These are phyloP conservation scores for Neoascochyta sp. DNA, from an alignment of 2,329 filamentous ascomycete species.

Conservation along the genomic window DNA sequence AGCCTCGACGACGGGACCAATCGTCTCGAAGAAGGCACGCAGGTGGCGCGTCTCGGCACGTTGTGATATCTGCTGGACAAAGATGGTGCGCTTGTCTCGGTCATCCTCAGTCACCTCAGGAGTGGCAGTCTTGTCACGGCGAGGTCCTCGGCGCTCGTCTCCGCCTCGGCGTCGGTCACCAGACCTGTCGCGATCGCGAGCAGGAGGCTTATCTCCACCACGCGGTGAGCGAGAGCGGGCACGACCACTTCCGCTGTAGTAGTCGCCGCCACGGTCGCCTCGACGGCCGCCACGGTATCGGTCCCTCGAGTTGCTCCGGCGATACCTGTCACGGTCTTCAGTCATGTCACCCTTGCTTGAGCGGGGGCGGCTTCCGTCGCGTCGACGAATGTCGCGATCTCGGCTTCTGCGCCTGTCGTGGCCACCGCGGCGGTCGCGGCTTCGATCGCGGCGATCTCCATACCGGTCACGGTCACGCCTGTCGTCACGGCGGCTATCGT, in stretches of 20 bases:
- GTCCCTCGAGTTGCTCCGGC: conserved; percentile 27
- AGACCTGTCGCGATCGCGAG: conserved; percentile 54
- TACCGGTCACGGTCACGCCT: conserved; percentile 29
- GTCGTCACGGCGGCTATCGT: conserved; percentile 20
- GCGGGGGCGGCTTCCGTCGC: conserved; percentile 30
- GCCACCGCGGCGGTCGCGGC: conserved; percentile 26
- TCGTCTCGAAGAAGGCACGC: conserved; percentile 91
- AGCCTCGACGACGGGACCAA: conserved; percentile 90
- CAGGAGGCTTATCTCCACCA: conserved; percentile 41
- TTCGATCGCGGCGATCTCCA: conserved; percentile 27
- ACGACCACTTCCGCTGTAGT: conserved; percentile 38
- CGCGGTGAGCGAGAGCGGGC: conserved; percentile 39
- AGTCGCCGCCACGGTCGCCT: conserved; percentile 39
- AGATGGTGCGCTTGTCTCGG: conserved; percentile 92
- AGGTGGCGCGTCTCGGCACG: conserved; percentile 88
- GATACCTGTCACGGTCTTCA: conserved; percentile 37
- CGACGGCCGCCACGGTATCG: conserved; percentile 25
- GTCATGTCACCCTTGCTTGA: conserved; percentile 36
- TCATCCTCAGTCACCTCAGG: conserved; percentile 89
- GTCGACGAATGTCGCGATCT: conserved; percentile 28
- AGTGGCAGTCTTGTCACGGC: conserved; percentile 49
- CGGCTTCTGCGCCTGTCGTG: conserved; percentile 32
- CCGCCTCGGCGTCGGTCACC: conserved; percentile 43
- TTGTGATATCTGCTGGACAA: conserved; percentile 96
- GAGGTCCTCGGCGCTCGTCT: conserved; percentile 37